Base-by-base conservation (phyloP, 495 filamentous ascomycete species). In the Choiromyces venosus region DNA sequence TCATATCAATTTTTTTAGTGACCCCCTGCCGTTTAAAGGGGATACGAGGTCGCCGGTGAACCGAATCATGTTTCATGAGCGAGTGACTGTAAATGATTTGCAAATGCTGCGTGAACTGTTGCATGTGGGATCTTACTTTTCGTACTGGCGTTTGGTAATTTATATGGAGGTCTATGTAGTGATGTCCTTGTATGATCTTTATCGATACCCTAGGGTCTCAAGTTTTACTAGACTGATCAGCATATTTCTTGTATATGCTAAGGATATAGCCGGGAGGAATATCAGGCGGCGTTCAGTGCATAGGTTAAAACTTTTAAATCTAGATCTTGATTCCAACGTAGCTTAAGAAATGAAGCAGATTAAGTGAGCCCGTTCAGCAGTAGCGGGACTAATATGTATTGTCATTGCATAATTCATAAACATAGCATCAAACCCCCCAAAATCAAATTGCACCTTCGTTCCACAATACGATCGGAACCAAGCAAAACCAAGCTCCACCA, bases 31-130 rank as follows among this genome's bases (percentile, higher is more conserved):
- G 0, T 29, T 14, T 14, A 1, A 6, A 2, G n/a, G n/a, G 21
- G 25, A 9, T n/a, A 9, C 0, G 10, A 52, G 12, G 44, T 52
- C 25, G 8, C 44, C 21, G 8, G 8, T 25, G 21, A 52, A 29
- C n/a, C 52, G 52, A 61, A 61, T 61, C 52, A 61, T 61, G 52
- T 61, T 61, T 61, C 52, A 61, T 61, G 52, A 61, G 2, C 52
- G 52, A 61, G 52, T 61, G 52, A 61, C 9, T 3, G 0, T 61
- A 25, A 4, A 4, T 61, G 52, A 61, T 61, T 61, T 61, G n/a
- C 8, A 10, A 56, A 56, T 4, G n/a, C 1, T 56, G 9, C 12
- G 21, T 8, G 8, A 56, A 25, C 3, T 61, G 14, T 16, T 61
- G 52, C 3, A 25, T 29, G n/a, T 56, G 46, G n/a, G n/a, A 14